Base-by-base conservation (phyloP, 2,329 filamentous ascomycete species). In the Colletotrichum phormii region DNA sequence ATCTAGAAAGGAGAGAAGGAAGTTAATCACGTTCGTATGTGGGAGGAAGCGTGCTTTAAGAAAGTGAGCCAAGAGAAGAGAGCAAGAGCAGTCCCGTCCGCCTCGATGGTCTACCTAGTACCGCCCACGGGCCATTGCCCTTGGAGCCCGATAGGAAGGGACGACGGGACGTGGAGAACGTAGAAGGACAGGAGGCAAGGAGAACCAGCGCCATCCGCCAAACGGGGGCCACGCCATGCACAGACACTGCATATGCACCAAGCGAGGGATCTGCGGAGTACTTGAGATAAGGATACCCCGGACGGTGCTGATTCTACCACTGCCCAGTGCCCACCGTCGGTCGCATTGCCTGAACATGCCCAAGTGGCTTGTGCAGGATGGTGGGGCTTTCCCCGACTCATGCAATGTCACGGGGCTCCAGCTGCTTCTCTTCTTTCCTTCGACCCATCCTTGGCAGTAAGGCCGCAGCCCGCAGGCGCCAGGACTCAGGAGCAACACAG, bases 1-100 rank as follows among this genome's bases (percentile, higher is more conserved):
- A 64, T 37, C 54, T 64, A 57, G 22, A 64, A 70, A 46, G 55
- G 22, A 37, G 42, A 37, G 37, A 60, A 31, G 26, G 5, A 62
- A 24, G 13, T n/a, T 22, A 12, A 29, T 24, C 29, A 33, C 2
- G 15, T 29, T 49, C 12, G 35, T 33, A 37, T 18, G 71, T 42
- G 71, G 71, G 71, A 73, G 46, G 49, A 53, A 61, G 55, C 46
- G 66, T 61, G 61, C 68, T 73, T 73, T 73, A 65, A 71, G 55
- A 72, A 71, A 71, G 42, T 55, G 35, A 35, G 60, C 67, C 59
- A 54, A 64, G 59, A 64, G 64, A 31, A 67, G 61, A 54, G 61
- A 64, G 46, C 29, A 26, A 46, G 57, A 42, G 49, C 46, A 65
- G 46, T 65, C 70, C 66, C 60, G 37, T 55, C 59, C 46, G 66